phyloP scores from a whole-genome alignment of 2,329 filamentous ascomycete species.

The Chalaropsis thielavioides region DNA sequence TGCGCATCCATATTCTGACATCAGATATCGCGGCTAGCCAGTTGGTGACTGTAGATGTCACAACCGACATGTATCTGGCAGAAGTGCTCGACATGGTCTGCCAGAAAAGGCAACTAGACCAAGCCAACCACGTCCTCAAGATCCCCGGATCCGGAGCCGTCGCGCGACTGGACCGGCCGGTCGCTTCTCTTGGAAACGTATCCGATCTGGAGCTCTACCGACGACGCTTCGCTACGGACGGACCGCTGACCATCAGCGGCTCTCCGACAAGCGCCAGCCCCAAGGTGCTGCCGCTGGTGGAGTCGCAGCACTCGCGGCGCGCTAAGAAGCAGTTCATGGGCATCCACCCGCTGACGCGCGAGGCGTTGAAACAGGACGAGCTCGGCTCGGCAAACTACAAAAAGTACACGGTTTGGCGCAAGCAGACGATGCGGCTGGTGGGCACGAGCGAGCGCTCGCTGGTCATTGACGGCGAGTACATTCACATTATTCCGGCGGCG shows the following conservation, averaged over 20 bases:
- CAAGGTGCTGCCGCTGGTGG: conserved; percentile 41
- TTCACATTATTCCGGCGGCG: conserved; percentile 65
- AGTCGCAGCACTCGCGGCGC: conserved; percentile 28
- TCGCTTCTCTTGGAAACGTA: conserved; percentile 62
- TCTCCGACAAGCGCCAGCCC: conserved; percentile 58
- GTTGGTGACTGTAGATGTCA: conserved; percentile 59
- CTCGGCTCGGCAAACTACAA: conserved; percentile 48
- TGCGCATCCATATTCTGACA: conserved; percentile 57
- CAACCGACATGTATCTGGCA: conserved; percentile 68
- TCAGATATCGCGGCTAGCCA: conserved; percentile 58
- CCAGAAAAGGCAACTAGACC: conserved; percentile 62
- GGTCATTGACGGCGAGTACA: conserved; percentile 71
- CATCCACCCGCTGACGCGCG: conserved; percentile 52
- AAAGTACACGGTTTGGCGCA: conserved; percentile 66
- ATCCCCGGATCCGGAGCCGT: conserved; percentile 60
- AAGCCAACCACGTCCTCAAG: conserved; percentile 65
- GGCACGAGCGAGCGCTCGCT: conserved; percentile 61
- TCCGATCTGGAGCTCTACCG: conserved; percentile 62
- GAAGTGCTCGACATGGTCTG: conserved; percentile 70
- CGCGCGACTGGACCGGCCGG: conserved; percentile 61
- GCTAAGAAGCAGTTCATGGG: conserved; percentile 30
- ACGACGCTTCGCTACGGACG: conserved; percentile 61
- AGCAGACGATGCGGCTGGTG: conserved; percentile 69
- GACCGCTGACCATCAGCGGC: conserved; percentile 51
- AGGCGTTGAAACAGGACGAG: conserved; percentile 45